Base-by-base conservation (phyloP, 139 green algal species). In the Gonium pectorale region DNA sequence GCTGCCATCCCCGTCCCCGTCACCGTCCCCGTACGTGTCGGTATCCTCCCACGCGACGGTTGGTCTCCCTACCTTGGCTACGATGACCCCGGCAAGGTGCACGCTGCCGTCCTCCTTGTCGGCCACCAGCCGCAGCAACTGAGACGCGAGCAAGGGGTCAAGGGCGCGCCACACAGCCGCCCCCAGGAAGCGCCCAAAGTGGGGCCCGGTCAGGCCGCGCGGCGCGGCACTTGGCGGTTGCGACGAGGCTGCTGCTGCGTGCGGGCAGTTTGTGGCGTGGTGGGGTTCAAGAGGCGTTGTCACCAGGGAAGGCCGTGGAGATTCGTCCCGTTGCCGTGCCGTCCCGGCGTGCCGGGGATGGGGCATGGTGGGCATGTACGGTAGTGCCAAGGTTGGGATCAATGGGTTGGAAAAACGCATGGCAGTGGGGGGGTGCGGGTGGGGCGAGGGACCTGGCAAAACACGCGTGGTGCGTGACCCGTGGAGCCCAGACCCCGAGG, bases 81-180 rank as follows among this genome's bases (percentile, higher is more conserved):
- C 60, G 27, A 82, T 35, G n/a, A 72, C 29, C 5, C 60, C n/a
- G 41, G 31, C 43, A 59, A 72, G 40, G n/a, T 82, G 75, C 75
- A 82, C 75, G 6, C 21, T 60, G 59, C 75, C 75, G 59, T 46
- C 41, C 5, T 26, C 41, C 22, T n/a, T 9, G 38, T 46, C 38
- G 0, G 75, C 59, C 41, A 82, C 6, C 56, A 68, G 41, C 15
- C 5, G 0, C 6, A 68, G 60, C 59, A 82, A 41, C 5, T 54
- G 59, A 21, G 59, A 60, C 13, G 75, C 40, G 13, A 62, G 44
- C 11, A 70, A 41, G 8, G 75, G 59, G 41, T 82, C 59, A 5
- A 82, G 60, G 41, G 40, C 44, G 27, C 19, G 8, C 75, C 59
- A 72, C 17, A 70, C 19, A 11, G 43, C 24, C 9, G 73, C 40